Evolutionary conservation across 2,329 filamentous ascomycete genomes (phyloP).

Genomic region (Fusarium globosum): DNA sequence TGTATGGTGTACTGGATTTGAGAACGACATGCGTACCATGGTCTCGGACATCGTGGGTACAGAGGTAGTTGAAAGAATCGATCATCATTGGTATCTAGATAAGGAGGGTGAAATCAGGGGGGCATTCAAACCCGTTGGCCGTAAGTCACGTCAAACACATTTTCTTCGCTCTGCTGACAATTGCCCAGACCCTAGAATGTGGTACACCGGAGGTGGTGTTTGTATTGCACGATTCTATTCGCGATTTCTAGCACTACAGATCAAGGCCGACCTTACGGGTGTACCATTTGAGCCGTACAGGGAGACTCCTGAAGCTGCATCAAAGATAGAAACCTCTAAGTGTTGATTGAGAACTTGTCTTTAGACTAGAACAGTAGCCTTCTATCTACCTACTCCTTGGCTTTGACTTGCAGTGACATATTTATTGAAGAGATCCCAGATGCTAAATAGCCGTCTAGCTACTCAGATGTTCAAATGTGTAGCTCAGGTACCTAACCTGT

Average conservation of each 20-base stretch:
- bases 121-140: not conserved
- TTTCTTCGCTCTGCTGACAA: not conserved
- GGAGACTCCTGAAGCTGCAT: too few species aligned
- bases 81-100: constrained; percentile 17
- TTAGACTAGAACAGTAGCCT: too few species aligned
- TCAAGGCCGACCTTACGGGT: constrained; percentile 9
- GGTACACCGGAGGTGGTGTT: constrained; percentile 25
- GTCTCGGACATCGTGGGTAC: constrained; percentile 52
- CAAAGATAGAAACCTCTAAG: too few species aligned
- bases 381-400: too few species aligned
- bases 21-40: constrained; percentile 50
- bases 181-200: not conserved
- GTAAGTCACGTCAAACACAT: not conserved
- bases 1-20: constrained; percentile 57
- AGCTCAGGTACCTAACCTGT: too few species aligned
- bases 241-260: constrained; percentile 15
- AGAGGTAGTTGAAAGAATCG: constrained; percentile 45
- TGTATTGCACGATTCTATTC: constrained; percentile 21
- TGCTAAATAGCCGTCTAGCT: too few species aligned
- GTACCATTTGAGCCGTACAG: too few species aligned
- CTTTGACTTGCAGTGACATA: too few species aligned
- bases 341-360: too few species aligned
- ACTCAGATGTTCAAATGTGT: too few species aligned
- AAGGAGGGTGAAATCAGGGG: constrained; percentile 18
- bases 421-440: too few species aligned